phyloP scores from a whole-genome alignment of 345 rosid genomes.

The Salix koriyanagi region DNA sequence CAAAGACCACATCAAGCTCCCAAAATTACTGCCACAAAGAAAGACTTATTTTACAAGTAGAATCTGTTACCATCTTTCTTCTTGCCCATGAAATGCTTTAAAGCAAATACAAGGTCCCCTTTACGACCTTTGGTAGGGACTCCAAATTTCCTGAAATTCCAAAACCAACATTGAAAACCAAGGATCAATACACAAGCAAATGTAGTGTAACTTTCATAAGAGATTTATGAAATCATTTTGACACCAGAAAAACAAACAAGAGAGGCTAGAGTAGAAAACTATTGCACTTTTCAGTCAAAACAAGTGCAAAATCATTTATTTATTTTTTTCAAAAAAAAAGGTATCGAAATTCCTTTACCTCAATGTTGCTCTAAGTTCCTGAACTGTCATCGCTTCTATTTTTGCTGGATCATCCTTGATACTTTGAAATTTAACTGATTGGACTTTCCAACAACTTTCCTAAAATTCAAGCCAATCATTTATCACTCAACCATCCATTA shows the following conservation, averaged over 20 bases:
- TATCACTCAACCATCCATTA: not conserved
- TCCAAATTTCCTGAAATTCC: constrained; percentile 53
- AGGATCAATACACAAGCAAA: not conserved
- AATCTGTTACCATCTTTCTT: constrained; percentile 43
- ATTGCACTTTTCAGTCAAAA: not conserved
- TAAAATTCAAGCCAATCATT: not conserved
- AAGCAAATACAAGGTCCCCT: constrained; percentile 62
- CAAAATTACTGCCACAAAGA: constrained; percentile 2
- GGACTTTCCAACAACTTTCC: constrained; percentile 1
- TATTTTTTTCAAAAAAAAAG: not conserved
- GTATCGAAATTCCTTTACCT: constrained; percentile 42
- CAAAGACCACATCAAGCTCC: not conserved
- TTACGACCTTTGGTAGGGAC: constrained; percentile 72
- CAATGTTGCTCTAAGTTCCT: constrained; percentile 54
- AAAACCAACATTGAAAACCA: not conserved
- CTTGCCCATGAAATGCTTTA: constrained; percentile 46
- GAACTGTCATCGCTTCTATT: constrained; percentile 67
- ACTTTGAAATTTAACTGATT: constrained; percentile 24
- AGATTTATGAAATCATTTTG: not conserved
- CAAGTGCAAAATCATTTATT: not conserved
- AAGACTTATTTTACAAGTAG: not conserved
- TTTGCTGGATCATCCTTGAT: constrained; percentile 39
- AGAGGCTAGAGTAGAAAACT: not conserved
- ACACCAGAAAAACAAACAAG: not conserved
- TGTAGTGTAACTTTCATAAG: not conserved